Evolutionary conservation across 2,329 filamentous ascomycete species (phyloP).

Genomic region (Boeremia lycopersici): DNA sequence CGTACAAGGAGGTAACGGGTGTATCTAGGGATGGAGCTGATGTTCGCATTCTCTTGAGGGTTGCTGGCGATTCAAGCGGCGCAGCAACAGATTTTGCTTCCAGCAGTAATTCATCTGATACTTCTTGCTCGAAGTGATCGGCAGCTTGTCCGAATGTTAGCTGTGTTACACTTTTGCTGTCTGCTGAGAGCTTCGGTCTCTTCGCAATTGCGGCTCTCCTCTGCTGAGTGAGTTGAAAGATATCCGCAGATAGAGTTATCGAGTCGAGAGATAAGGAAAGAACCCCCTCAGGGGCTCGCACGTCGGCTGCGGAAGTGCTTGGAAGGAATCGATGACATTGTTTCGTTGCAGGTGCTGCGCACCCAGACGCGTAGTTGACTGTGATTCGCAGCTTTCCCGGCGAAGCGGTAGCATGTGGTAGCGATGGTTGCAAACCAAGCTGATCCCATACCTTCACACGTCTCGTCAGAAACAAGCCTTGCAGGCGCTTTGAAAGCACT

Average conservation of each 20-base stretch:
- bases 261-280: conserved; percentile 30
- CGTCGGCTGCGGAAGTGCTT: conserved; percentile 33
- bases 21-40: not conserved
- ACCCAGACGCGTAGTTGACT: conserved; percentile 1
- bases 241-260: conserved; percentile 34
- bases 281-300: conserved; percentile 40
- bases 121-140: not conserved
- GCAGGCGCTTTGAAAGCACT: conserved; percentile 2
- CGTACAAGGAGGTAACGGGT: not conserved
- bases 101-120: not conserved
- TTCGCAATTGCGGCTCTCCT: conserved; percentile 9
- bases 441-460: conserved; percentile 43
- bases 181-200: conserved; percentile 14
- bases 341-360: conserved; percentile 8
- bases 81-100: not conserved
- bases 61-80: not conserved
- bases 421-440: conserved; percentile 33
- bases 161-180: not conserved
- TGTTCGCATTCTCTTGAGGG: not conserved
- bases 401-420: conserved; percentile 4
- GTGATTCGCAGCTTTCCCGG: conserved; percentile 8
- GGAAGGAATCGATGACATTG: conserved; percentile 28
- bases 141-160: not conserved
- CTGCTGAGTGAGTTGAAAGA: conserved; percentile 24
- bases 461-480: not conserved